Conservation (phyloP, 441 rosid species). For the Geranium incanum region DNA sequence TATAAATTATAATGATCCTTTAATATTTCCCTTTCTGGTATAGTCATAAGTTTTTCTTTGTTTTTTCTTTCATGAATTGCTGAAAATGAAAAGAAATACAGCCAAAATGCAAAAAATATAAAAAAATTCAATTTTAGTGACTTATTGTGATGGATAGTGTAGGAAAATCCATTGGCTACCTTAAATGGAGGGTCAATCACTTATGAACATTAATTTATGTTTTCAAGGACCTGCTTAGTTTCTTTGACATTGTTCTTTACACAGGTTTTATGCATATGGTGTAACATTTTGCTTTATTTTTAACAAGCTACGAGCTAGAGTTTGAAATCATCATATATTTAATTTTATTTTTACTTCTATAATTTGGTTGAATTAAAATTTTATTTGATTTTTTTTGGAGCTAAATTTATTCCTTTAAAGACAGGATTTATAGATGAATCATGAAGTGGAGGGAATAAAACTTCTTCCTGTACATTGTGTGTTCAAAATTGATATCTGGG, state of each 20-base stretch:
- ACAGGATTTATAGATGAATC: neutral
- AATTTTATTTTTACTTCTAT: neutral
- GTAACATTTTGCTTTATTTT: neutral
- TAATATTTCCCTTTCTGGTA: neutral
- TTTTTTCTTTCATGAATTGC: too few relatives aligned
- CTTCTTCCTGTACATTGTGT: neutral
- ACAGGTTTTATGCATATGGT: neutral
- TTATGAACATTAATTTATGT: neutral
- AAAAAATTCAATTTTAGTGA: neutral
- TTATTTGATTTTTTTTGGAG: neutral
- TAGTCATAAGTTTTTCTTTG: too few relatives aligned
- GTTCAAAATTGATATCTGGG: neutral
- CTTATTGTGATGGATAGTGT: neutral
- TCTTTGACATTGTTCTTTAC: neutral
- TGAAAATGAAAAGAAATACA: too few relatives aligned
- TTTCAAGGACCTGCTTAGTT: neutral
- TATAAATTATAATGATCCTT: neutral
- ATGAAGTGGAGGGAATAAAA: neutral
- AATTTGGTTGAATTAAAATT: neutral
- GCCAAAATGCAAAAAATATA: too few relatives aligned
- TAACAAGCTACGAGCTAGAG: neutral
- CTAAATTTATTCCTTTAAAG: neutral
- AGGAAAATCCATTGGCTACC: neutral
- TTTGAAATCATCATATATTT: neutral
- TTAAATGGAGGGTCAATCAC: neutral